These are phyloP conservation scores for Desmodesmus armatus DNA, from an alignment of 139 green algal species.

Conservation along the genomic window DNA sequence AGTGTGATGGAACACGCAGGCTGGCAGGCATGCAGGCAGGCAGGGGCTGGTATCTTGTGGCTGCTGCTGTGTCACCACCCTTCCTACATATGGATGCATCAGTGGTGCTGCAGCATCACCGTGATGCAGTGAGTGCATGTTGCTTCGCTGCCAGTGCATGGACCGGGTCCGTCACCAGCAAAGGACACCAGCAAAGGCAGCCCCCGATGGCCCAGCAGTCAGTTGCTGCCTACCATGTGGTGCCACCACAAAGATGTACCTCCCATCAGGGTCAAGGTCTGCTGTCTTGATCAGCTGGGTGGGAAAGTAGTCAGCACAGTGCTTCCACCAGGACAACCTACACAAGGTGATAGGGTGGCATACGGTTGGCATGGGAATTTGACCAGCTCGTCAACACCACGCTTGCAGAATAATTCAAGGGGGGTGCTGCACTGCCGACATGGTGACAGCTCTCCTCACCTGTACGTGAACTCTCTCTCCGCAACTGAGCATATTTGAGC, in stretches of 20 bases:
- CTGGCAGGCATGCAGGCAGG: no score
- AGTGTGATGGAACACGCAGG: no score
- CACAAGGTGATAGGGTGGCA: neutral
- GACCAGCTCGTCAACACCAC: neutral
- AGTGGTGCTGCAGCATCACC: neutral
- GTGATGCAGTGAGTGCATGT: neutral
- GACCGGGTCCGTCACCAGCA: neutral
- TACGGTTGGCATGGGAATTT: neutral
- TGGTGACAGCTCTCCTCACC: neutral
- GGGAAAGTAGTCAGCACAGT: conserved; percentile 65
- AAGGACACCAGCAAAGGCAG: no score
- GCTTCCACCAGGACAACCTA: conserved; percentile 59
- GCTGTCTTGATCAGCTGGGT: conserved; percentile 59
- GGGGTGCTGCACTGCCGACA: neutral
- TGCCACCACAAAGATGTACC: conserved; percentile 67
- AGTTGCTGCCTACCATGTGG: no score
- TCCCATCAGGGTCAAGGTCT: conserved; percentile 63
- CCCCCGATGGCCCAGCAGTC: conserved; percentile 29
- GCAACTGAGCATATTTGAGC: no score
- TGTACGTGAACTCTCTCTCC: no score
- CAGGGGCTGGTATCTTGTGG: no score
- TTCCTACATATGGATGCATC: neutral
- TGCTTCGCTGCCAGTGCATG: neutral
- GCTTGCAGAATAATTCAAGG: neutral
- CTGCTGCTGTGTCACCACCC: no score